Evolutionary conservation across 768 basidiomycete genomes (phyloP), one percentile per base, ranked within the genome.

Genomic region (Amanita molliuscula): DNA sequence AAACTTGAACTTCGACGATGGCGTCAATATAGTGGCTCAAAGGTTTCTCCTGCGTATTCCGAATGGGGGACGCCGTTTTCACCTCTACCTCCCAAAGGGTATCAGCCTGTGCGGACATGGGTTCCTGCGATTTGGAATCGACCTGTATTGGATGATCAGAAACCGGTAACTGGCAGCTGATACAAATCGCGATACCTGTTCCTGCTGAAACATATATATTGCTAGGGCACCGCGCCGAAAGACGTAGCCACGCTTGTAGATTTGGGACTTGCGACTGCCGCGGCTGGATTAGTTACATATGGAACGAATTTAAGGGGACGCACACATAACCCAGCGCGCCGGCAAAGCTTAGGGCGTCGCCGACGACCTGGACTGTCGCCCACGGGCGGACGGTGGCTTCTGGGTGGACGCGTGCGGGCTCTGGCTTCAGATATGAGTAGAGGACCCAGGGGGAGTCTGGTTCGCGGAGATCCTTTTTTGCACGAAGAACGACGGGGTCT

Each of bases 1-100:
- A 70, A 11, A 79, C 67, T 59, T 91, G 89, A 9, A 91, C 80
- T 53, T 90, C 84, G 0, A 90, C 74, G 0, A 91, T 82, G 2
- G 82, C 83, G 15, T 88, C 82, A 26, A 87, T 79, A 7, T 79
- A 74, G 13, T 73, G 71, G 49, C 74, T 77, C n/a, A 90, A 70
- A 4, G 88, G 88, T 2, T 77, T 83, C 53, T 84, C 82, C 61
- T 82, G 86, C 0, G 82, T 84, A 51, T 86, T 88, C 13, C 84
- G 78, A 38, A 86, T 79, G 5, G 89, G 89, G 2, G 74, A 71
- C 2, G 87, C 84, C 1, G 88, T 88, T 62, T 86, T 89, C 44
- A 89, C 88, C 67, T 91, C 85, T 33, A 92, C 87, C 61, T 90
- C 84, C 88, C 88, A 92, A 4, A 88, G 71, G 0, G 87, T 86